Conservation (phyloP, 371 early-diverging fungal species). For the Mortierella polycephala region DNA sequence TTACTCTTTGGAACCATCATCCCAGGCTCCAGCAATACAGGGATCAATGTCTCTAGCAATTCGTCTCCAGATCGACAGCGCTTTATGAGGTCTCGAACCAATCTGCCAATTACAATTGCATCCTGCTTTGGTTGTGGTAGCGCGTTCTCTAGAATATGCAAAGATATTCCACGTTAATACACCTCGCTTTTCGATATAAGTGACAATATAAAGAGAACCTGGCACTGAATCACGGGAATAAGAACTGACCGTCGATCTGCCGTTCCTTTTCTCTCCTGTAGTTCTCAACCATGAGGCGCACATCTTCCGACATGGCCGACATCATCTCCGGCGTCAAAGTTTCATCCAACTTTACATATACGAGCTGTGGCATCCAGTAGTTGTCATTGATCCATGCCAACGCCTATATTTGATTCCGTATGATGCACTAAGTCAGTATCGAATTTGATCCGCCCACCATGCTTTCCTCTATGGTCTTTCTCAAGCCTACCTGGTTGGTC, state of each 20-base stretch:
- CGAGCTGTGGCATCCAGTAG: constrained; percentile 51
- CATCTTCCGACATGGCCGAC: constrained; percentile 34
- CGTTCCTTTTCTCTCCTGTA: constrained; percentile 22
- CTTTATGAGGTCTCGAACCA: constrained; percentile 38
- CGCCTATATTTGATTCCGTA: constrained; percentile 15
- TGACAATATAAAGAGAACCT: too few relatives aligned
- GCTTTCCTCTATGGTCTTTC: background rate
- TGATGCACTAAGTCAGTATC: background rate
- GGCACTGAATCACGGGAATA: too few relatives aligned
- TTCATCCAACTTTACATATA: constrained; percentile 36
- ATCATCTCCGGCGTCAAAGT: constrained; percentile 29
- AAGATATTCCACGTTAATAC: background rate
- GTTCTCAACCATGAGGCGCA: constrained; percentile 26
- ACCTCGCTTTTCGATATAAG: background rate
- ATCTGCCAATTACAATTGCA: constrained; percentile 6
- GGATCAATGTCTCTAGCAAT: constrained; percentile 21
- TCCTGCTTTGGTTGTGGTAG: constrained; percentile 40
- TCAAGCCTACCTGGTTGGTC: constrained; percentile 30
- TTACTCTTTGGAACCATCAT: constrained; percentile 48
- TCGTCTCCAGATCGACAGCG: constrained; percentile 48
- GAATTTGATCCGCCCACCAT: background rate
- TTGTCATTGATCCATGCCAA: constrained; percentile 50
- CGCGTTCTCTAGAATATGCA: constrained; percentile 16
- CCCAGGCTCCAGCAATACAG: constrained; percentile 44
- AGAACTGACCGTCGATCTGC: constrained; percentile 37